phyloP scores from a whole-genome alignment of 2,329 filamentous ascomycete genomes.

The Aspergillus quadricinctus region DNA sequence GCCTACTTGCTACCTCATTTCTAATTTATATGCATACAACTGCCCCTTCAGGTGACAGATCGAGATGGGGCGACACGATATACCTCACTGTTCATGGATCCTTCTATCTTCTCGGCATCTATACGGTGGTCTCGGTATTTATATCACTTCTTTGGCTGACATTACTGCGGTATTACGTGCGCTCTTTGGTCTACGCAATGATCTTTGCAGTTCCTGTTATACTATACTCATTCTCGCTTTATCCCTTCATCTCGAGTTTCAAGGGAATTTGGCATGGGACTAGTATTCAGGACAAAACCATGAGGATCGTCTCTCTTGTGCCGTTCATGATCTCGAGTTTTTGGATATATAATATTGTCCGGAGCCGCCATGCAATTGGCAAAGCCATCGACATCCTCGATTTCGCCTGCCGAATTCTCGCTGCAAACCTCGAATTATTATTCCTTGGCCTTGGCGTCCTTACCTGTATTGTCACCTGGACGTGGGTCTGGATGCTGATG shows the following conservation, averaged over 20 bases:
- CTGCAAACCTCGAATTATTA: constrained; percentile 77
- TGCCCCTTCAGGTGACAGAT: constrained; percentile 61
- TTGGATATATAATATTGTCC: constrained; percentile 81
- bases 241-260: constrained; percentile 86
- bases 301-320: constrained; percentile 80
- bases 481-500: constrained; percentile 95
- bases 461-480: constrained; percentile 74
- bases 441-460: constrained; percentile 78
- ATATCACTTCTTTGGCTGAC: constrained; percentile 90
- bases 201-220: constrained; percentile 81
- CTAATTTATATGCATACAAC: constrained; percentile 87
- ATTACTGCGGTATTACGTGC: constrained; percentile 79
- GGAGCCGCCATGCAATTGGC: constrained; percentile 72
- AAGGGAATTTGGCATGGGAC: constrained; percentile 69
- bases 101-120: constrained; percentile 82
- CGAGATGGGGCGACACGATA: constrained; percentile 79
- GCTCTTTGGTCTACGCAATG: constrained; percentile 75
- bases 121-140: constrained; percentile 83
- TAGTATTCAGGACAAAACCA: constrained; percentile 77
- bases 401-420: constrained; percentile 83
- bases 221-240: constrained; percentile 83
- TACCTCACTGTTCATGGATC: constrained; percentile 85
- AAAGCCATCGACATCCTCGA: constrained; percentile 86
- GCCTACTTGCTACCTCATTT: constrained; percentile 81
- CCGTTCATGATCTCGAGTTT: constrained; percentile 68